Base-by-base conservation (phyloP, 2,329 filamentous ascomycete species). In the Pyrenophora graminea region DNA sequence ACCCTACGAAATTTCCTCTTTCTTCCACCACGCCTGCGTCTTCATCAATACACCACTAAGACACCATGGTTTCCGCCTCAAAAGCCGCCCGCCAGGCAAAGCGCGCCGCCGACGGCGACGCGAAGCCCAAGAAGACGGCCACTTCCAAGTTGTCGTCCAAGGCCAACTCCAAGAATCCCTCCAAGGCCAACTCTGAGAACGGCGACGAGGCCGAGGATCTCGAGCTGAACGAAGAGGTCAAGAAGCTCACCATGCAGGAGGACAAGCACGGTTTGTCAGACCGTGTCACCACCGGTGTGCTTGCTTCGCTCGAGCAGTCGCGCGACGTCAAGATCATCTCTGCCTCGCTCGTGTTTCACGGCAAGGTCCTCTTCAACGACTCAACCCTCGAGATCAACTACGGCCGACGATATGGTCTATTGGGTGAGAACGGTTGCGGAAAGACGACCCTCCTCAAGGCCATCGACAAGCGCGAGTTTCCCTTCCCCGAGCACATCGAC, bases 351-450 rank as follows among this genome's bases (percentile, higher is more conserved):
- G 93, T 97, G 59, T 99, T 99, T 85, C 95, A 99, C 83, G 94
- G 95, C 68, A 91, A 89, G 67, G 94, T 97, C 64, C 86, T 99
- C 55, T 90, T 99, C 78, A 93, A 87, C 73, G 94, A 99, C 77
- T 90, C 90, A 59, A 95, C 87, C 43, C 82, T 99, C 75, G 95
- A 99, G 78, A 83, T 99, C 70, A 93, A 89, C 74, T 94, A 91
- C 74, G 91, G 89, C 62, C 89, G 92, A 69, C 86, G 94, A 69
- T 99, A 99, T 74, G 94, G 94, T 75, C 82, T 99, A 51, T 81
- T 99, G 60, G 94, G 94, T 71, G 94, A 99, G 84, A 99, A 99
- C 88, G 94, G 94, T 62, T 99, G 94, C 77, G 94, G 94, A 76
- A 99, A 99, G 84, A 95, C 90, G 61, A 99, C 94, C n/a, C 79